phyloP scores from a whole-genome alignment of 2,329 filamentous ascomycete species.

The Alternaria brassicicola region DNA sequence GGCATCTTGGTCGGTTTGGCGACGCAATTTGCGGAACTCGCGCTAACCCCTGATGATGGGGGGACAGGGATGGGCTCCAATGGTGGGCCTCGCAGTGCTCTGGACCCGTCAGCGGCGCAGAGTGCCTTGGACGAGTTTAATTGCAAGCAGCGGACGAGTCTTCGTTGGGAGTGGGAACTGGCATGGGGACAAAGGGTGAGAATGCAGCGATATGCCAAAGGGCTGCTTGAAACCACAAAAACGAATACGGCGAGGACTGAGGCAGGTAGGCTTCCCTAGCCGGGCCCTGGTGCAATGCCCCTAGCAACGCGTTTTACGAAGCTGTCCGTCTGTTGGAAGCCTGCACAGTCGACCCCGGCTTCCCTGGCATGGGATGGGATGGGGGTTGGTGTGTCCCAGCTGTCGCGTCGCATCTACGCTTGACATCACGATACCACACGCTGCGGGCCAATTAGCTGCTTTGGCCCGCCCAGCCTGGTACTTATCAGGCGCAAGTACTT shows the following conservation, averaged over 20 bases:
- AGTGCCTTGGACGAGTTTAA: conserved; percentile 2
- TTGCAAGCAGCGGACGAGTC: neutral
- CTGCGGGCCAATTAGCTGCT: conserved; percentile 2
- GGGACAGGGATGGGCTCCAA: conserved; percentile 16
- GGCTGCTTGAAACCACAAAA: neutral
- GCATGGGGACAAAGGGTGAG: neutral
- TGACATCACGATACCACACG: conserved; percentile 34
- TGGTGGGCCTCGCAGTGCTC: conserved; percentile 23
- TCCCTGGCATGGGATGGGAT: conserved; percentile 9
- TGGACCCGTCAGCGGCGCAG: conserved; percentile 17
- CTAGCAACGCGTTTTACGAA: conserved; percentile 27
- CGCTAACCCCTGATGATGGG: conserved; percentile 18
- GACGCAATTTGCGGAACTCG: conserved; percentile 39
- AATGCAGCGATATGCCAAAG: neutral
- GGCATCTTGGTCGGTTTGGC: conserved; percentile 31
- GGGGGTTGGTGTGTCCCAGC: conserved; percentile 37
- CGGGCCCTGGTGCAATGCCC: conserved; percentile 15
- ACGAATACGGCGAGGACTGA: conserved; percentile 7
- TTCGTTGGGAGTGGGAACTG: conserved; percentile 1
- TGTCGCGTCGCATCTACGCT: conserved; percentile 23
- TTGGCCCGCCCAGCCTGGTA: neutral
- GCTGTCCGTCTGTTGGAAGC: conserved; percentile 27
- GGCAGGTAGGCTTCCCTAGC: conserved; percentile 16
- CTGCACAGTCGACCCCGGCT: conserved; percentile 31
- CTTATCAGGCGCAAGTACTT: neutral